A percentile compares a stretch with the other conserved stretches of the same genome.
Conservation (phyloP, 1,284 basidiomycete species). For the Tilletia walkeri region DNA sequence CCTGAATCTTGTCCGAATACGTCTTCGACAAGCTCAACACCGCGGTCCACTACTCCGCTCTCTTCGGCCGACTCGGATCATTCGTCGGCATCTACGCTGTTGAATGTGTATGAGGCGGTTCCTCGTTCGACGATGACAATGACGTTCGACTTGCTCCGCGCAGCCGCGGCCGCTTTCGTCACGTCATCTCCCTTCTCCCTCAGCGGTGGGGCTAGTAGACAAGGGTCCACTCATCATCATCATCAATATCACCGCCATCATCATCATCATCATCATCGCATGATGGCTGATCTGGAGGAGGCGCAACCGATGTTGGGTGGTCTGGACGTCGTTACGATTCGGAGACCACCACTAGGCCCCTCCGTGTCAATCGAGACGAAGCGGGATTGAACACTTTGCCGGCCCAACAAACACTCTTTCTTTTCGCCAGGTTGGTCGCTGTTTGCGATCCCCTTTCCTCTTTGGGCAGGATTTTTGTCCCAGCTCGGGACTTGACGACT, state of each 20-base stretch:
- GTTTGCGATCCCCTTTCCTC: too few species aligned
- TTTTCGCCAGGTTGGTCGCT: too few species aligned
- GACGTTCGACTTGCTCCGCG: background rate
- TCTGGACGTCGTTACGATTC: background rate
- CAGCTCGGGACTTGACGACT: too few species aligned
- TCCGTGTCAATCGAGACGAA: conserved; percentile 3
- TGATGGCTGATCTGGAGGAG: conserved; percentile 7
- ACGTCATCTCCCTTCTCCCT: background rate
- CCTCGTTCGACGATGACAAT: background rate
- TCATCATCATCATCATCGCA: background rate
- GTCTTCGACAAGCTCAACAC: background rate
- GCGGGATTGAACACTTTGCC: background rate
- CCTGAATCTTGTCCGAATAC: too few species aligned
- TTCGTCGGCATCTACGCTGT: background rate
- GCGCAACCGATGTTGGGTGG: conserved; percentile 2
- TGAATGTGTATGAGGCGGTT: background rate
- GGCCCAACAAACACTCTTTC: too few species aligned
- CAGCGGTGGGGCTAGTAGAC: background rate
- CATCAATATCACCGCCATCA: background rate
- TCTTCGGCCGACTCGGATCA: background rate
- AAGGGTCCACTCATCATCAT: background rate
- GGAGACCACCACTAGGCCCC: background rate
- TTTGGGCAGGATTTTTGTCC: too few species aligned
- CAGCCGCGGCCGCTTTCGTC: background rate
- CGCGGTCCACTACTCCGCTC: background rate